Conservation (phyloP, 2,329 filamentous ascomycete species). For the Xylariaceae sp. region DNA sequence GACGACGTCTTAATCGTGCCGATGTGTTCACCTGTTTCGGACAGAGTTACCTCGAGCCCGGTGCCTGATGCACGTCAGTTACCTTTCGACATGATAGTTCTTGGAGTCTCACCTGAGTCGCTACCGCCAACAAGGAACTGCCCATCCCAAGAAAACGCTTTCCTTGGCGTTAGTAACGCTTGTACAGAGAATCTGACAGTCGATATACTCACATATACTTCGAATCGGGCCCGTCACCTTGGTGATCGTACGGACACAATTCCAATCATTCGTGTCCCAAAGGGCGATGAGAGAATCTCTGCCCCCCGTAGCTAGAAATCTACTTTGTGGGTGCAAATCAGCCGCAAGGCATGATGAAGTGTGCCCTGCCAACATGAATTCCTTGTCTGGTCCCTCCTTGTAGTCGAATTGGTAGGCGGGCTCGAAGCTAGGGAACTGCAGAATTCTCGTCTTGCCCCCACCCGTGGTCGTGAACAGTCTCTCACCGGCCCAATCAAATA, state of each 20-base stretch:
- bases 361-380: constrained; percentile 66
- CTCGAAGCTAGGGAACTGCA: constrained; percentile 63
- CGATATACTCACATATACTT: constrained; percentile 54
- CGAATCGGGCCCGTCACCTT: constrained; percentile 66
- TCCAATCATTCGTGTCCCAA: constrained; percentile 76
- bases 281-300: constrained; percentile 71
- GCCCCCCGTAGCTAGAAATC: constrained; percentile 70
- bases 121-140: constrained; percentile 70
- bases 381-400: constrained; percentile 39
- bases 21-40: constrained; percentile 69
- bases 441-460: constrained; percentile 66
- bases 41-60: constrained; percentile 66
- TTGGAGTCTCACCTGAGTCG: constrained; percentile 56
- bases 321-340: constrained; percentile 66
- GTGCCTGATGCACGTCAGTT: constrained; percentile 38
- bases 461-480: constrained; percentile 68
- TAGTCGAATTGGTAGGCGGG: constrained; percentile 49
- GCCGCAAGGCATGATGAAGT: constrained; percentile 67
- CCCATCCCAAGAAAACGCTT: constrained; percentile 74
- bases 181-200: not conserved
- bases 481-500: constrained; percentile 69
- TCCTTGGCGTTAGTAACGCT: constrained; percentile 20
- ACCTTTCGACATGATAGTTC: not conserved
- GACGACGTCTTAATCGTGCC: constrained; percentile 67
- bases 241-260: constrained; percentile 67